Percentiles rank a stretch among this genome's conserved stretches.
These are phyloP conservation scores for Lachancea kluyveri DNA, from an alignment of 805 yeast genomes.

Conservation along the genomic window DNA sequence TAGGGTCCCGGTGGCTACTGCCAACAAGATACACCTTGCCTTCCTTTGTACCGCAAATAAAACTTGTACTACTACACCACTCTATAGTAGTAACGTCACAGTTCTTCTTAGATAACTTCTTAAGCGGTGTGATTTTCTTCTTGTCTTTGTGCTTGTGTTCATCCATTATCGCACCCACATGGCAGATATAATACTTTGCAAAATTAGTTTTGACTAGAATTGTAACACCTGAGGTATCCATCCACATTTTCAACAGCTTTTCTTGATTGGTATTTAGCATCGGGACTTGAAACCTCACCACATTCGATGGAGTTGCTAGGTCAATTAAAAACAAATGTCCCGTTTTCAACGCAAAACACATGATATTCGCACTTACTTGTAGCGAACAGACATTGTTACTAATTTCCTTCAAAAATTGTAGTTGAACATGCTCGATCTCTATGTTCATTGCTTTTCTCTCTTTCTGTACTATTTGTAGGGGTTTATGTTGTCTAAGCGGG, in stretches of 20 bases:
- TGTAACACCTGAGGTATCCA: conserved; percentile 16
- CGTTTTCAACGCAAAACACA: conserved; percentile 46
- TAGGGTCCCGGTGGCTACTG: conserved; percentile 9
- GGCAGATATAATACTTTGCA: conserved; percentile 23
- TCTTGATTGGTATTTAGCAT: conserved; percentile 17
- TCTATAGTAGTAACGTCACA: conserved; percentile 18
- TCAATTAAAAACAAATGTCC: conserved; percentile 60
- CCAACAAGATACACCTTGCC: conserved; percentile 19
- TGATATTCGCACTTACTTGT: conserved; percentile 48
- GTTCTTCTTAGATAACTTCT: conserved; percentile 18
- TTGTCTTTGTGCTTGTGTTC: conserved; percentile 3
- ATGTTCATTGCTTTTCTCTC: conserved; percentile 19
- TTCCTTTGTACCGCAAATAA: conserved; percentile 21
- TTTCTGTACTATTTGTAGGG: too few relatives aligned
- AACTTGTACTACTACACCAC: conserved; percentile 15
- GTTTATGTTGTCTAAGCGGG: too few relatives aligned
- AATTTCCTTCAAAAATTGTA: conserved; percentile 47
- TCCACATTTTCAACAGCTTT: conserved; percentile 20
- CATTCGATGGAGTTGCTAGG: conserved; percentile 56
- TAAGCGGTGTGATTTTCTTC: conserved; percentile 7
- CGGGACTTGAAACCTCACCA: conserved; percentile 37
- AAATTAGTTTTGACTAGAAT: conserved; percentile 28
- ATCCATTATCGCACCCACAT: conserved; percentile 10
- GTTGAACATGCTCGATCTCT: conserved; percentile 34
- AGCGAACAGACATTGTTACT: conserved; percentile 40